phyloP scores from a whole-genome alignment of 2,329 filamentous ascomycete species.

The Colletotrichum karsti region DNA sequence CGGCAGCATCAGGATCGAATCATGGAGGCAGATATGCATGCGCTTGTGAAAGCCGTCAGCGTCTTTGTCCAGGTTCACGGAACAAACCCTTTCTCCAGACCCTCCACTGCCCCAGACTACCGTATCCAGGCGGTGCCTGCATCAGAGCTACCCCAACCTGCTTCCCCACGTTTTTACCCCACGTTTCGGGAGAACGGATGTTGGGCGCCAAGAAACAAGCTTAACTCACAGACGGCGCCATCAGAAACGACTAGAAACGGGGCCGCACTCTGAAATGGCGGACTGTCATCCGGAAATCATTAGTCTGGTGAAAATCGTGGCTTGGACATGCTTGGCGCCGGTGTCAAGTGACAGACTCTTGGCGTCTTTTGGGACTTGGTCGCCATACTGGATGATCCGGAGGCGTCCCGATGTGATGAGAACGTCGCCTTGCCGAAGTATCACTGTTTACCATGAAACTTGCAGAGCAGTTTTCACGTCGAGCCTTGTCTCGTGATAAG shows the following conservation, averaged over 20 bases:
- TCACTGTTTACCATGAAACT: no score
- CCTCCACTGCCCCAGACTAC: not conserved
- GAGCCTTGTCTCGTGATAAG: no score
- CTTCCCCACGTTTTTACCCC: not conserved
- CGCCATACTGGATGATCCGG: no score
- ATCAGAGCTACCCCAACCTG: not conserved
- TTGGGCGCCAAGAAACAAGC: not conserved
- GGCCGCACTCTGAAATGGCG: not conserved
- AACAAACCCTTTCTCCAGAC: no score
- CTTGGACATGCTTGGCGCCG: not conserved
- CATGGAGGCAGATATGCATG: no score
- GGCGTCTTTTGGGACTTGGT: no score
- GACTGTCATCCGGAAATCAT: no score
- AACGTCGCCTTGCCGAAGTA: no score
- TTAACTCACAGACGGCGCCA: not conserved
- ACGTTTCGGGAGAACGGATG: slow-evolving; percentile 16
- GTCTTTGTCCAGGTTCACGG: not conserved
- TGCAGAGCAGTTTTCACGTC: no score
- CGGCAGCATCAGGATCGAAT: not conserved
- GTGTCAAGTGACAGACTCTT: not conserved
- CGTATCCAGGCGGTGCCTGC: not conserved
- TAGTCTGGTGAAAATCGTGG: not conserved
- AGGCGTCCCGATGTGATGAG: no score
- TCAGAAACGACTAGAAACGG: not conserved
- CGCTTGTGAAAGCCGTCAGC: not conserved